phyloP scores from a whole-genome alignment of 306 rosid genomes.

The Gleditsia sinensis region DNA sequence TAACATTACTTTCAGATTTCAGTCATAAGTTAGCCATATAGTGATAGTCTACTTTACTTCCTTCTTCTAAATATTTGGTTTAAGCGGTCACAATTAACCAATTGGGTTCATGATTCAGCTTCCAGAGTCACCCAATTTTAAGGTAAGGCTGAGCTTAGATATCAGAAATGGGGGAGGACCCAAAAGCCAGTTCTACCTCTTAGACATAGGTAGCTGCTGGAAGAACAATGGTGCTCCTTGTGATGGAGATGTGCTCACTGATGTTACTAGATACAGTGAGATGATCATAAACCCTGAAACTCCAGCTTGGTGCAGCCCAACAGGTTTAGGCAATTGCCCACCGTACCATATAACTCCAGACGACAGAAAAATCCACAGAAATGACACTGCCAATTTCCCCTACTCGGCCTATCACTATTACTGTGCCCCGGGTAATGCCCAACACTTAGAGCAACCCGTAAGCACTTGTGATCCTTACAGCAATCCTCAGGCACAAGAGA shows the following conservation, averaged over 20 bases:
- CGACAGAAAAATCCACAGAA: constrained; percentile 48
- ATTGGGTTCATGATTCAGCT: constrained; percentile 43
- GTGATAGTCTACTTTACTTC: background rate
- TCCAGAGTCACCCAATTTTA: constrained; percentile 67
- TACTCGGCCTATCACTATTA: constrained; percentile 63
- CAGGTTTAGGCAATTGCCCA: constrained; percentile 47
- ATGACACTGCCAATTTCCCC: constrained; percentile 60
- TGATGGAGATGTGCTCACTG: constrained; percentile 52
- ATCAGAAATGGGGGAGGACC: constrained; percentile 64
- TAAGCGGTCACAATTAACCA: background rate
- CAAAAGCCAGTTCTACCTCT: constrained; percentile 70
- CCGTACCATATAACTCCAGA: constrained; percentile 61
- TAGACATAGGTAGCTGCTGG: constrained; percentile 75
- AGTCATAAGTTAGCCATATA: background rate
- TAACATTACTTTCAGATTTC: background rate
- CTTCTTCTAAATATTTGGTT: background rate
- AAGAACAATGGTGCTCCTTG: constrained; percentile 65
- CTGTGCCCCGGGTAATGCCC: constrained; percentile 66
- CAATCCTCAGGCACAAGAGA: constrained; percentile 74
- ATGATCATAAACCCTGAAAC: constrained; percentile 68
- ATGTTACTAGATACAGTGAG: constrained; percentile 69
- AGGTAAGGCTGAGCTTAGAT: constrained; percentile 55
- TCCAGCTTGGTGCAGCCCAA: constrained; percentile 60
- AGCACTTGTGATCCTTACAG: constrained; percentile 63
- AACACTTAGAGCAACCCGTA: constrained; percentile 45